A percentile compares a stretch with the other conserved stretches of the same genome.
Evolutionary conservation across 2,329 filamentous ascomycete genomes (phyloP).

Genomic region (Aspergillus texensis): DNA sequence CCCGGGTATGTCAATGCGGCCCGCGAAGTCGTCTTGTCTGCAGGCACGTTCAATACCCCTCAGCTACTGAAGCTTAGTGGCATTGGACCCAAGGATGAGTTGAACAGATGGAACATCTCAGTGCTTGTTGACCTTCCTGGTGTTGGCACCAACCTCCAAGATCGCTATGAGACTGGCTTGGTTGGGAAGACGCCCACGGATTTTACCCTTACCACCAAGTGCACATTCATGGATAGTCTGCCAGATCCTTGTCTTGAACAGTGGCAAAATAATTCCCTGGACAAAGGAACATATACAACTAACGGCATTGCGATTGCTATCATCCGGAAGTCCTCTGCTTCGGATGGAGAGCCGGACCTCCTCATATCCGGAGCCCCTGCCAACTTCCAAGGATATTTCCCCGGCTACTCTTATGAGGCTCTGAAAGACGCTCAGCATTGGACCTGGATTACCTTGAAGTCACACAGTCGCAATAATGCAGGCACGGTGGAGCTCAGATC

Average conservation of each 20-base stretch:
- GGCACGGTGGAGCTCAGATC: slow-evolving; percentile 65
- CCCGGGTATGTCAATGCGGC: slow-evolving; percentile 31
- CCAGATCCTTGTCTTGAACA: slow-evolving; percentile 48
- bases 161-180: slow-evolving; percentile 61
- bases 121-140: slow-evolving; percentile 59
- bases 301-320: slow-evolving; percentile 59
- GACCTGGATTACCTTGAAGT: slow-evolving; percentile 58
- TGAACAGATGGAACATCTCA: slow-evolving; percentile 55
- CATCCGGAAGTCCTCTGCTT: slow-evolving; percentile 38
- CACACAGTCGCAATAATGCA: slow-evolving; percentile 62
- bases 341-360: slow-evolving; percentile 53
- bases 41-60: slow-evolving; percentile 63
- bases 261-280: slow-evolving; percentile 43
- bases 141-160: slow-evolving; percentile 64
- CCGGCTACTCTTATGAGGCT: slow-evolving; percentile 48
- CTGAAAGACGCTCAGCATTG: slow-evolving; percentile 44
- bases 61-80: slow-evolving; percentile 66
- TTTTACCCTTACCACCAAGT: slow-evolving; percentile 35
- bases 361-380: slow-evolving; percentile 59
- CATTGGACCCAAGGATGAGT: slow-evolving; percentile 57
- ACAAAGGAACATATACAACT: slow-evolving; percentile 49
- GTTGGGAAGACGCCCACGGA: slow-evolving; percentile 47
- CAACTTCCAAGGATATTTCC: slow-evolving; percentile 56
- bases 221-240: slow-evolving; percentile 29
- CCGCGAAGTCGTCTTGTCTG: slow-evolving; percentile 47